Evolutionary conservation across 768 basidiomycete genomes (phyloP), one percentile per base, ranked within the genome.

Genomic region (Boletus vermiculosoides): DNA sequence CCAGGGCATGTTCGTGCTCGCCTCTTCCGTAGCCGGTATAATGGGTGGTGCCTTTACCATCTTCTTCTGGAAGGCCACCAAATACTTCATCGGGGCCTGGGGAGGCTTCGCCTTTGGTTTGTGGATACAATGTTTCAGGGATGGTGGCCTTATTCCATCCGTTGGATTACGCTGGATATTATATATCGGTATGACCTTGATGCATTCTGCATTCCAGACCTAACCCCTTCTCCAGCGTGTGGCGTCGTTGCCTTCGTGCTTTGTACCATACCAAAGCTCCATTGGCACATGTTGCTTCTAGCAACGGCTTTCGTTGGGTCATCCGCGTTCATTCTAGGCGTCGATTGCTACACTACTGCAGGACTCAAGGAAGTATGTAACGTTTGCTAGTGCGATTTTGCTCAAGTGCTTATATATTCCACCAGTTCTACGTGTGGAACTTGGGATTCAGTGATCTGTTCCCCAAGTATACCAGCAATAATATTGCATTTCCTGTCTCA

Each of bases 351-450:
- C 71, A 90, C 93, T 3, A 89, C 91, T 18, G 92, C 90, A 7
- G 91, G 90, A 22, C 80, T 98, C 52, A 98, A 98, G 77, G 94
- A 97, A 84, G 93, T 90, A 62, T 74, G 74, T 59, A 48, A 33
- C 20, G 0, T 13, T 22, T 39, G 34, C 33, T 39, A 15, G 52
- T 47, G 20, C 28, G 4, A 7, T 39, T 31, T 49, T 15, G 25
- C 15, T n/a, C 8, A 52, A 28, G 59, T 60, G 28, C 58, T 65
- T 49, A 63, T 58, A 25, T 56, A 56, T 51, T 36, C 22, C 51
- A 30, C 50, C 58, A 96, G 92, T 97, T 97, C 75, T 98, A 97
- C 74, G 78, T 97, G 50, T 97, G 90, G 86, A 98, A 97, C 70
- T 77, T 98, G 50, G 96, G 96, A 40, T 97, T 94, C 75, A 79